Conservation (phyloP, 2,329 filamentous ascomycete genomes). For the Furcasterigmium furcatum region DNA sequence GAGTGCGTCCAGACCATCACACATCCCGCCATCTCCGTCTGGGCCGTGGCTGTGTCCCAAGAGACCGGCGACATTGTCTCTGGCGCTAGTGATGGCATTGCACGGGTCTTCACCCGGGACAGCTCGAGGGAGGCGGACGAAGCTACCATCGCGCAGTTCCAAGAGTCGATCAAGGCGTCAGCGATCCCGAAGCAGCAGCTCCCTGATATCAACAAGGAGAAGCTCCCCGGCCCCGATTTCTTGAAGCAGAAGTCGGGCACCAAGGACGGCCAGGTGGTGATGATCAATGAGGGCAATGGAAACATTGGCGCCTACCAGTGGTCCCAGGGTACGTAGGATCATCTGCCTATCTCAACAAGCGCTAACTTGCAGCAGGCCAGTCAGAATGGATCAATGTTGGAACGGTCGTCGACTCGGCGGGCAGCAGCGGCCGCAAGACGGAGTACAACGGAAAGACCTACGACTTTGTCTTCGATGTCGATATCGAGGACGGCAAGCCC, state of each 20-base stretch:
- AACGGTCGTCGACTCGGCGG: slow-evolving; percentile 88
- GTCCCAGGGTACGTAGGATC: slow-evolving; percentile 53
- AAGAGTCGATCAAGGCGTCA: slow-evolving; percentile 77
- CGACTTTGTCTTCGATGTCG: slow-evolving; percentile 95
- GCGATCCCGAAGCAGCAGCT: slow-evolving; percentile 86
- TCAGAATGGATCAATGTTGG: slow-evolving; percentile 84
- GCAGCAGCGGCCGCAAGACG: slow-evolving; percentile 75
- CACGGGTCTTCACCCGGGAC: slow-evolving; percentile 78
- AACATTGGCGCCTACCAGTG: slow-evolving; percentile 85
- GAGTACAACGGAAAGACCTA: slow-evolving; percentile 83
- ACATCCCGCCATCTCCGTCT: slow-evolving; percentile 94
- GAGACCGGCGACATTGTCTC: slow-evolving; percentile 91
- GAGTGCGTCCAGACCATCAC: slow-evolving; percentile 94
- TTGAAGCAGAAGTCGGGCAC: slow-evolving; percentile 77
- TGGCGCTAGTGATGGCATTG: slow-evolving; percentile 83
- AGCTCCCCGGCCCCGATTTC: slow-evolving; percentile 85
- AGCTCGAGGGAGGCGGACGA: slow-evolving; percentile 66
- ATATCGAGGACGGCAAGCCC: slow-evolving; percentile 92
- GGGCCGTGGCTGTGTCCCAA: slow-evolving; percentile 79
- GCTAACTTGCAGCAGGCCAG: slow-evolving; percentile 37
- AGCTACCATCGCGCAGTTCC: slow-evolving; percentile 69
- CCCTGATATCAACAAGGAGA: slow-evolving; percentile 84
- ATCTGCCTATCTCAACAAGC: not conserved
- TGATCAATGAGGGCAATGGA: slow-evolving; percentile 80
- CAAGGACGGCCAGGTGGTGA: slow-evolving; percentile 95